These are phyloP conservation scores for Grosmannia penicillata DNA, from an alignment of 2,329 filamentous ascomycete genomes.

Conservation along the genomic window DNA sequence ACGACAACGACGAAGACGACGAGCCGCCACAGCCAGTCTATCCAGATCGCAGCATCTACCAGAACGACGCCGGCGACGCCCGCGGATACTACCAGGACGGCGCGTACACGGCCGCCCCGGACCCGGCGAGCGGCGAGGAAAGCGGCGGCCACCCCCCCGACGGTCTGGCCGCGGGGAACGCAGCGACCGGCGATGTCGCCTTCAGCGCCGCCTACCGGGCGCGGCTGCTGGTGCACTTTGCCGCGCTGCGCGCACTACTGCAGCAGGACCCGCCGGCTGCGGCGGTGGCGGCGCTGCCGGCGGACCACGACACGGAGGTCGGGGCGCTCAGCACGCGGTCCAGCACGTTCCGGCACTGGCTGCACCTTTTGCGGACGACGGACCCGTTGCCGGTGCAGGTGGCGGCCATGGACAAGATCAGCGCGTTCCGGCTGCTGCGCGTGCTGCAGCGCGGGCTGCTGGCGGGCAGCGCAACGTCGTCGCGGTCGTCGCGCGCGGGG, in stretches of 20 bases:
- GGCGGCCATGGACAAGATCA: constrained; percentile 50
- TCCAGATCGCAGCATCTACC: constrained; percentile 30
- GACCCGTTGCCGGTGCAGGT: constrained; percentile 46
- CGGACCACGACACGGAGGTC: constrained; percentile 39
- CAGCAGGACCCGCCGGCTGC: constrained; percentile 36
- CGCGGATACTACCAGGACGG: constrained; percentile 63
- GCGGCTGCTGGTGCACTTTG: constrained; percentile 50
- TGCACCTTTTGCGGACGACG: constrained; percentile 30
- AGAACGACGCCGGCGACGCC: constrained; percentile 33
- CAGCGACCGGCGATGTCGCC: constrained; percentile 12
- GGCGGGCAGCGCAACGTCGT: constrained; percentile 21
- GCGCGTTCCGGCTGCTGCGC: constrained; percentile 50
- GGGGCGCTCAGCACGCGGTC: constrained; percentile 36
- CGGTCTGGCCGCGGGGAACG: not conserved
- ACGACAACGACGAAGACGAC: constrained; percentile 11
- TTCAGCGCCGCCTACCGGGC: constrained; percentile 54
- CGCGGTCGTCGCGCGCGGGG: constrained; percentile 8
- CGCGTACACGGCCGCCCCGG: constrained; percentile 54
- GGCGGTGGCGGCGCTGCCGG: constrained; percentile 36
- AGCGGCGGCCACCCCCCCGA: too few species aligned
- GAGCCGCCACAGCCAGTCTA: constrained; percentile 8
- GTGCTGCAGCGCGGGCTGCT: constrained; percentile 52
- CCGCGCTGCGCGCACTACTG: constrained; percentile 46
- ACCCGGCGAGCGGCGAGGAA: constrained; percentile 12
- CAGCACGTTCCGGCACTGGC: constrained; percentile 36